Percentiles rank a stretch among this genome's conserved stretches.
Conservation (phyloP, 1,139 yeast species). For the Magnusiomyces sp. region DNA sequence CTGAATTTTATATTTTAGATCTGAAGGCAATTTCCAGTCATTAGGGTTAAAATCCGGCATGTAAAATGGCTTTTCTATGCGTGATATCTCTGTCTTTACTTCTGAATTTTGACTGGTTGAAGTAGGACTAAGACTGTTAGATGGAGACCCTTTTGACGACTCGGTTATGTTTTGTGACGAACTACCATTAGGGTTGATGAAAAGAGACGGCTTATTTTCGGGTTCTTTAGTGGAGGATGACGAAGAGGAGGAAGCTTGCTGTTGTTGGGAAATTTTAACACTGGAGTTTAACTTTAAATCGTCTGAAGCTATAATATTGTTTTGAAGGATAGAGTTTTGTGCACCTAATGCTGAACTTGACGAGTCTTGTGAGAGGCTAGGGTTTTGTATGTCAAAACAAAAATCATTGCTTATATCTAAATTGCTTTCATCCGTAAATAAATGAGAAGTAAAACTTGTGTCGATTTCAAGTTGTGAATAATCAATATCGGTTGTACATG, state of each 20-base stretch:
- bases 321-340: too few species aligned
- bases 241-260: conserved; percentile 1
- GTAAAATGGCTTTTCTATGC: conserved; percentile 16
- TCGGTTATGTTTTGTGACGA: not conserved
- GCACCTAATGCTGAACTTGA: too few species aligned
- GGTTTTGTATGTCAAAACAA: too few species aligned
- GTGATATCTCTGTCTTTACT: not conserved
- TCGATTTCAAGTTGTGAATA: too few species aligned
- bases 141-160: not conserved
- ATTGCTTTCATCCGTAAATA: too few species aligned
- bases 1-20: conserved; percentile 48
- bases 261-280: not conserved
- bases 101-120: not conserved
- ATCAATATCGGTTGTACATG: too few species aligned
- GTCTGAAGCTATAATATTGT: too few species aligned
- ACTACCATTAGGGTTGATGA: not conserved
- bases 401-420: too few species aligned
- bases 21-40: conserved; percentile 25
- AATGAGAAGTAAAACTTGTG: too few species aligned
- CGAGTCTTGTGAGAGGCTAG: too few species aligned
- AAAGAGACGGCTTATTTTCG: not conserved
- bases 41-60: conserved; percentile 31
- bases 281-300: too few species aligned
- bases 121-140: conserved; percentile 9
- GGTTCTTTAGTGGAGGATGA: not conserved